Evolutionary conservation across 768 basidiomycete genomes (phyloP).

Genomic region (Podaxis sp.): DNA sequence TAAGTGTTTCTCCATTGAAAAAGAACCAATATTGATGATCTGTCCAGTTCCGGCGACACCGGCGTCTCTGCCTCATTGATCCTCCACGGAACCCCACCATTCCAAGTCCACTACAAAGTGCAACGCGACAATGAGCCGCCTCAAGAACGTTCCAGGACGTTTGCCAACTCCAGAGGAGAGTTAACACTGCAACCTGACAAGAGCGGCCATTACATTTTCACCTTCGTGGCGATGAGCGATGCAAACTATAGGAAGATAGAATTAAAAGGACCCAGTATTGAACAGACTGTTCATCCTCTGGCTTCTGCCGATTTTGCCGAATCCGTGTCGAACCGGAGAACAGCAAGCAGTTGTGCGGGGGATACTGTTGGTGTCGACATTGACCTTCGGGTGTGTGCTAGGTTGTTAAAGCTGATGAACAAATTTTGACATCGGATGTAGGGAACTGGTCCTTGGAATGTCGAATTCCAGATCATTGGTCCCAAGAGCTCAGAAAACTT

Average conservation of each 20-base stretch:
- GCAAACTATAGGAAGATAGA: conserved; percentile 77
- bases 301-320: conserved; percentile 75
- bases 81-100: conserved; percentile 87
- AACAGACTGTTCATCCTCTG: conserved; percentile 87
- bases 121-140: conserved; percentile 69
- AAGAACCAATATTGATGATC: conserved; percentile 3
- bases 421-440: conserved; percentile 24
- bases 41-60: conserved; percentile 77
- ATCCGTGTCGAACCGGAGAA: conserved; percentile 45
- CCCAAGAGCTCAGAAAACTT: conserved; percentile 64
- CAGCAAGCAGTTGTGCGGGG: conserved; percentile 78
- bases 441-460: conserved; percentile 90
- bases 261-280: conserved; percentile 73
- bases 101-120: conserved; percentile 75
- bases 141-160: conserved; percentile 56
- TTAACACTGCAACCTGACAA: conserved; percentile 83
- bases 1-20: conserved; percentile 27
- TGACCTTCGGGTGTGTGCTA: conserved; percentile 63
- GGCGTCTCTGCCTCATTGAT: conserved; percentile 87
- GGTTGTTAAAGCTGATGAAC: not conserved
- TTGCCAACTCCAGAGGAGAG: conserved; percentile 72
- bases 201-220: conserved; percentile 88
- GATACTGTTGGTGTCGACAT: conserved; percentile 73
- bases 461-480: conserved; percentile 81
- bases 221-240: conserved; percentile 78